Conservation (phyloP, 306 rosid species). For the Oxytropis ochrocephala region DNA sequence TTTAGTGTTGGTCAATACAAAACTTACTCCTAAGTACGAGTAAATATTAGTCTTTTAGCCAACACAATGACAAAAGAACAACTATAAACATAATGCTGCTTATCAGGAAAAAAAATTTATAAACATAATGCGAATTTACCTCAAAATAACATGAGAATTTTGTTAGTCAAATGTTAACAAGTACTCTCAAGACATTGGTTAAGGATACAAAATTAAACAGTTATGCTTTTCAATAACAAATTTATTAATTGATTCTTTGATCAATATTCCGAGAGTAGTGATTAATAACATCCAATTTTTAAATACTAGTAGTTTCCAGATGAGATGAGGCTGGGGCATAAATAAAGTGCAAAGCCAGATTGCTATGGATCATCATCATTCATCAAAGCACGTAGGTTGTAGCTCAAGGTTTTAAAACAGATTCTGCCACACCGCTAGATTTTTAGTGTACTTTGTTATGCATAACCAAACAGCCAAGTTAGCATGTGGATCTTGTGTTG, state of each 20-base stretch:
- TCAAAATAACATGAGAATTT: not conserved
- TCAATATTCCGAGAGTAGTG: not conserved
- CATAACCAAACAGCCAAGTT: not conserved
- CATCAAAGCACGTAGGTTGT: conserved; percentile 16
- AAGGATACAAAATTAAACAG: too few relatives aligned
- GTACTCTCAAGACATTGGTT: not conserved
- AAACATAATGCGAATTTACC: too few relatives aligned
- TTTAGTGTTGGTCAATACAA: too few relatives aligned
- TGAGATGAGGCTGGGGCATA: not conserved
- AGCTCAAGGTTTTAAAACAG: not conserved
- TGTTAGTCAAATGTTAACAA: not conserved
- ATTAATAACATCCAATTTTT: not conserved
- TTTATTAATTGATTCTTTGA: not conserved
- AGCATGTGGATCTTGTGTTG: not conserved
- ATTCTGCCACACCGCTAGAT: not conserved
- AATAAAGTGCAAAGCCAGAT: not conserved
- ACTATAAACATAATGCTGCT: too few relatives aligned
- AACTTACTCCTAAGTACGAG: too few relatives aligned
- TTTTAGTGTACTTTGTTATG: not conserved
- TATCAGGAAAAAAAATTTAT: too few relatives aligned
- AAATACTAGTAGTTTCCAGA: not conserved
- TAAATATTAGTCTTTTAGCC: too few relatives aligned
- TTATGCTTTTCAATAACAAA: too few relatives aligned
- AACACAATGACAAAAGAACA: too few relatives aligned
- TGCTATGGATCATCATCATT: not conserved